phyloP scores from a whole-genome alignment of 2,329 filamentous ascomycete genomes.

The Endoconidiophora laricicola region DNA sequence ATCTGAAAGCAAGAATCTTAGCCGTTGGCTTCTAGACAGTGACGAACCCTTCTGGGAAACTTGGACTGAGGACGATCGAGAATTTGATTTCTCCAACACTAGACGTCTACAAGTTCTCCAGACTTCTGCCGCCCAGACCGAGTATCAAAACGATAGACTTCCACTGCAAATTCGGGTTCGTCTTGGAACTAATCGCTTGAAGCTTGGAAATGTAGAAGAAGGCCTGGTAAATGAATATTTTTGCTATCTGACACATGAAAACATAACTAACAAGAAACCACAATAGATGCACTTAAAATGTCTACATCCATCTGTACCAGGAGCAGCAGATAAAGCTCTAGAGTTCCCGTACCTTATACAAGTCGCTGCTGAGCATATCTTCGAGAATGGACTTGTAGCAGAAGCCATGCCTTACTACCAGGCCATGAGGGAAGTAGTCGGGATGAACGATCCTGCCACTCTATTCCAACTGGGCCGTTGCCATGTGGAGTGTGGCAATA shows the following conservation, averaged over 20 bases:
- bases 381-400: slow-evolving; percentile 20
- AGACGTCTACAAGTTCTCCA: slow-evolving; percentile 46
- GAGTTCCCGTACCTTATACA: slow-evolving; percentile 68
- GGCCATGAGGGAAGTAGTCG: slow-evolving; percentile 32
- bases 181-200: slow-evolving; percentile 67
- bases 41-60: slow-evolving; percentile 65
- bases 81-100: slow-evolving; percentile 65
- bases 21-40: slow-evolving; percentile 71
- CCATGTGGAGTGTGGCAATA: slow-evolving; percentile 46
- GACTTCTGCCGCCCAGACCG: slow-evolving; percentile 40
- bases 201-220: slow-evolving; percentile 50
- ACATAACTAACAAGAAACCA: slow-evolving; percentile 9
- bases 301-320: slow-evolving; percentile 42
- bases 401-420: slow-evolving; percentile 40
- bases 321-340: slow-evolving; percentile 2
- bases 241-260: neutral
- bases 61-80: slow-evolving; percentile 57
- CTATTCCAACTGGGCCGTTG: slow-evolving; percentile 47
- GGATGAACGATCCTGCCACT: slow-evolving; percentile 33
- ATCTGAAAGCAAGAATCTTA: slow-evolving; percentile 49
- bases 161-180: slow-evolving; percentile 73
- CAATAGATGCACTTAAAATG: slow-evolving; percentile 42
- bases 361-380: slow-evolving; percentile 39
- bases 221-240: slow-evolving; percentile 42
- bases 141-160: slow-evolving; percentile 46